These are phyloP conservation scores for Telopea speciosissima DNA, from an alignment of 177 flowering plant genomes.

Conservation along the genomic window DNA sequence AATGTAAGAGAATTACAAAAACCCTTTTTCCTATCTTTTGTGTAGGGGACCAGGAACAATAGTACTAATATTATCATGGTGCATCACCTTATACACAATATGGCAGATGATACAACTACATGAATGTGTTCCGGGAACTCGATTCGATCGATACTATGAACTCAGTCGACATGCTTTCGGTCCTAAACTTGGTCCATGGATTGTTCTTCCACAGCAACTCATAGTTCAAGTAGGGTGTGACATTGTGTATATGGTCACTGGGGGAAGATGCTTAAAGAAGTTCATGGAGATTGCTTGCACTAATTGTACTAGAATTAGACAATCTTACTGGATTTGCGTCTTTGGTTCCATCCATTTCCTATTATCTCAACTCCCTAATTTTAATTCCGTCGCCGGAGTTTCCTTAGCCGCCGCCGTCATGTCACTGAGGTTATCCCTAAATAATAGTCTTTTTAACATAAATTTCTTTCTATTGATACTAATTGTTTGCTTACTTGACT, in stretches of 20 bases:
- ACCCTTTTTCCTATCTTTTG: neutral
- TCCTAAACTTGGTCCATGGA: slow-evolving; percentile 70
- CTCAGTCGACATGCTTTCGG: slow-evolving; percentile 78
- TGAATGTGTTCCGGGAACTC: slow-evolving; percentile 76
- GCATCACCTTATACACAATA: slow-evolving; percentile 75
- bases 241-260: slow-evolving; percentile 91
- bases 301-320: slow-evolving; percentile 46
- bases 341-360: slow-evolving; percentile 75
- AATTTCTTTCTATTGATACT: too few relatives aligned
- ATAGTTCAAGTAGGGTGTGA: slow-evolving; percentile 84
- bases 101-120: slow-evolving; percentile 90
- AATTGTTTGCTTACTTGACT: too few relatives aligned
- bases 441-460: too few relatives aligned
- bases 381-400: slow-evolving; percentile 74
- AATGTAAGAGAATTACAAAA: neutral
- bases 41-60: slow-evolving; percentile 81
- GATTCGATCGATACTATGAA: slow-evolving; percentile 76
- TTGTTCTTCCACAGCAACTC: slow-evolving; percentile 84
- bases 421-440: slow-evolving; percentile 59
- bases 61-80: slow-evolving; percentile 63
- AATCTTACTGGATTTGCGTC: slow-evolving; percentile 81
- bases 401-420: slow-evolving; percentile 84
- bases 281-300: slow-evolving; percentile 72
- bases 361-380: slow-evolving; percentile 83
- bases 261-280: slow-evolving; percentile 78